A percentile compares a stretch with the other conserved stretches of the same genome.
Conservation (phyloP, 371 early-diverging fungal species). For the Nematocida homosporus region DNA sequence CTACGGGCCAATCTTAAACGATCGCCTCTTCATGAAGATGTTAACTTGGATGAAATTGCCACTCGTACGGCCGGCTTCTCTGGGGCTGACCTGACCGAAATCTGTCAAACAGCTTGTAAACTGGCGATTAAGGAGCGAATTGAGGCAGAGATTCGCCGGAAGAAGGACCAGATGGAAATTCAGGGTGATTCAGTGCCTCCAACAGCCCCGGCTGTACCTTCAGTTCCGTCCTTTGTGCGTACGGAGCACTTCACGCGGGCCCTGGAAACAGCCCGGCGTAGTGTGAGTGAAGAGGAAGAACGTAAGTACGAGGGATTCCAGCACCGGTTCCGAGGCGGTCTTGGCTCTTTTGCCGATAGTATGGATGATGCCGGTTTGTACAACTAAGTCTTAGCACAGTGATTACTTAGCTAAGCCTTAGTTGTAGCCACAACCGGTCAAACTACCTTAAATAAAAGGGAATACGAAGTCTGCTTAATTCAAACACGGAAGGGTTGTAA, state of each 20-base stretch:
- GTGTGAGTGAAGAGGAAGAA: slow-evolving; percentile 88
- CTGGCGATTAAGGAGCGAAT: slow-evolving; percentile 95
- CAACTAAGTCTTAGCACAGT: too few species aligned
- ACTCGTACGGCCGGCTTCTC: slow-evolving; percentile 88
- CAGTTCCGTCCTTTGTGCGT: slow-evolving; percentile 76
- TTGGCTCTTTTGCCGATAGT: slow-evolving; percentile 2
- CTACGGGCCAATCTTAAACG: slow-evolving; percentile 87
- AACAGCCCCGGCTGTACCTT: slow-evolving; percentile 68
- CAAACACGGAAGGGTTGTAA: too few species aligned
- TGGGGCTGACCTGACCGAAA: slow-evolving; percentile 98
- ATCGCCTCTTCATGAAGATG: slow-evolving; percentile 80
- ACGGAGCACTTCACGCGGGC: slow-evolving; percentile 91
- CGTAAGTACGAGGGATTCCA: slow-evolving; percentile 94
- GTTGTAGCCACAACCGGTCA: too few species aligned
- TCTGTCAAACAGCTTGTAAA: slow-evolving; percentile 97
- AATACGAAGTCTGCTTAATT: too few species aligned
- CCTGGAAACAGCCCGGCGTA: slow-evolving; percentile 88
- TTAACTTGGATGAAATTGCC: slow-evolving; percentile 81
- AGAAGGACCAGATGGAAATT: slow-evolving; percentile 68
- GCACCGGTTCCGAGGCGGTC: slow-evolving; percentile 37
- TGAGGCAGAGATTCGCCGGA: slow-evolving; percentile 78
- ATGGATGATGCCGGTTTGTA: slow-evolving; percentile 64
- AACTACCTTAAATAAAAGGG: too few species aligned
- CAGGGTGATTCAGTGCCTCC: slow-evolving; percentile 72
- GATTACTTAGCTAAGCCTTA: too few species aligned